Conservation (phyloP, 441 rosid genomes). For the Pelargonium australe region DNA sequence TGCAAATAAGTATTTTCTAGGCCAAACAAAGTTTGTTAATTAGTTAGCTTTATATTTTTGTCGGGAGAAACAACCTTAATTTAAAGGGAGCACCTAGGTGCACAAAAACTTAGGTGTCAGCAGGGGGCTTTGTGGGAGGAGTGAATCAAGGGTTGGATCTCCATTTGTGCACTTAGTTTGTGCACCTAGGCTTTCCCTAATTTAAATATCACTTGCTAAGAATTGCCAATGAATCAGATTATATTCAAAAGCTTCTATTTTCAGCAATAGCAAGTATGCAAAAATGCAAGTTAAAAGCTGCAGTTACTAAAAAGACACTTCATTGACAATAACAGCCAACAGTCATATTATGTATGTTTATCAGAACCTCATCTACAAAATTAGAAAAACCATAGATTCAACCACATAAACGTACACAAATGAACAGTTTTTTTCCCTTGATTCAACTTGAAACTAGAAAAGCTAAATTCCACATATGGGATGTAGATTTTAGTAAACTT, state of each 20-base stretch:
- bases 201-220: background rate
- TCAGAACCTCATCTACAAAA: background rate
- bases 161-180: background rate
- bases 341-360: background rate
- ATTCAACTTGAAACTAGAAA: background rate
- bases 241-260: too few relatives aligned
- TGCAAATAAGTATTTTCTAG: conserved; percentile 25
- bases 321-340: background rate
- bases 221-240: background rate
- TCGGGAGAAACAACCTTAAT: background rate
- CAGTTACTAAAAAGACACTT: background rate
- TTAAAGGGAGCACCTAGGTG: too few relatives aligned
- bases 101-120: too few relatives aligned
- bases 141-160: too few relatives aligned
- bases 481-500: background rate
- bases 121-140: background rate
- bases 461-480: background rate
- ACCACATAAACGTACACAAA: too few relatives aligned
- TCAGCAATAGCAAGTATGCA: background rate
- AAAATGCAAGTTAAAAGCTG: background rate
- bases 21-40: background rate
- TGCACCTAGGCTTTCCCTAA: too few relatives aligned
- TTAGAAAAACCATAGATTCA: background rate
- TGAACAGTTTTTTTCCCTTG: background rate
- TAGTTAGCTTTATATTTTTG: background rate